Evolutionary conservation across 805 yeast genomes (phyloP), one percentile per base, ranked within the genome.

Genomic region (Teunomyces gatunensis): DNA sequence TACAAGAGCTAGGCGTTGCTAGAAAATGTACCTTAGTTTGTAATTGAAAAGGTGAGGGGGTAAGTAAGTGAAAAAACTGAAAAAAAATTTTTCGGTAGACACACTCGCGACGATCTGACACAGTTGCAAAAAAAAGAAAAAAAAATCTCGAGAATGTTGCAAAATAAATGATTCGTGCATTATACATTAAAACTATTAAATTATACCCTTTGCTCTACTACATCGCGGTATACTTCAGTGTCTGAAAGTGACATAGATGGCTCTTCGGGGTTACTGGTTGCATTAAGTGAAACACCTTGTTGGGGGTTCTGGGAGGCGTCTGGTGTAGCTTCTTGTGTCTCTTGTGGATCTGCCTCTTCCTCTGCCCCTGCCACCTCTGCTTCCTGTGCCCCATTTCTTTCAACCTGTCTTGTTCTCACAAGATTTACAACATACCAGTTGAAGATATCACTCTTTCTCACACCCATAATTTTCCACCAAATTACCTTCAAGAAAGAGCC

Each of bases 381-480:
- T 48, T 48, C 21, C 18, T 3, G 40, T 12, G 29, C 15, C 9
- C 13, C 40, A n/a, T 21, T 23, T n/a, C 40, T 37, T 15, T 37
- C 40, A 21, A 20, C 29, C 25, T 37, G 40, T 7, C 40, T 23
- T 6, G 6, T 15, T 37, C 40, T 21, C 6, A 37, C 40, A 27
- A 37, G 40, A n/a, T 37, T 37, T 23, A 37, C 5, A 27, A 81
- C 81, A 12, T 78, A 80, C 68, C 81, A 77, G 59, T 79, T 69
- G 56, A 72, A 74, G 45, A 84, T 54, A 50, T 83, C 81, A 6
- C 60, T 54, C 42, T 57, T 68, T 2, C 74, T 55, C 30, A 84
- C 70, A 0, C 87, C 85, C 84, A 84, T 79, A 4, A 79, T 21
- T 34, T 59, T 61, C 85, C 87, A 83, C 59, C 79, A 79, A 0